Base-by-base conservation (phyloP, 805 yeast genomes). In the Starmerella roubikii region DNA sequence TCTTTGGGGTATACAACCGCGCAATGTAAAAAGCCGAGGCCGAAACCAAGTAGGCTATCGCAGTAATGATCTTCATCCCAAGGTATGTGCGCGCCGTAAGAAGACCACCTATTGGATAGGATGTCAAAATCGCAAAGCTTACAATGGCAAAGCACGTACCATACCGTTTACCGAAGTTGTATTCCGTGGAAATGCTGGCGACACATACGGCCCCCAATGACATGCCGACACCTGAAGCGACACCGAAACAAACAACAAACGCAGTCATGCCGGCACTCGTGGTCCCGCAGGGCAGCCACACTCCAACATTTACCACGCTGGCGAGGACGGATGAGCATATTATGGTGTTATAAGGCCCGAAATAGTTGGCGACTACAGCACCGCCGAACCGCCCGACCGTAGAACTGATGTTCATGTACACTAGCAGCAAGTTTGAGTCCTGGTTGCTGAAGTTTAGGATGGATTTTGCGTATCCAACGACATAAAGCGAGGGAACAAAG, bases 141-240 rank as follows among this genome's bases (percentile, higher is more conserved):
- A 51, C 59, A 25, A 60, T 38, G 26, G 72, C 72, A 54, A 74
- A 76, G 44, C 74, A 66, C 13, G 81, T 66, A 0, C 84, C 84
- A 47, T 74, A 78, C 19, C 78, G 58, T 46, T 69, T 72, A 16
- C 85, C 85, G 54, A 76, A 78, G 40, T 74, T 71, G 39, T 66
- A 62, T 0, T 76, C 72, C 11, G 66, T 68, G 17, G 76, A 71
- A 25, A 79, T 72, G 30, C 70, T 69, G 0, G 79, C 69, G 16
- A 76, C 66, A 44, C 85, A 78, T 2, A 72, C 74, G 0, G 88
- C 85, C 0, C 78, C 69, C 32, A 78, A 51, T 1, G 80, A 66
- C 32, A 79, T 59, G 5, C 78, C 70, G 16, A 78, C 68, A 3
- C 82, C 74, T 27, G 71, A 63, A 40, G 69, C 66, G 27, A 44